Conservation (phyloP, 1,284 basidiomycete species). For the Melampsora americana region DNA sequence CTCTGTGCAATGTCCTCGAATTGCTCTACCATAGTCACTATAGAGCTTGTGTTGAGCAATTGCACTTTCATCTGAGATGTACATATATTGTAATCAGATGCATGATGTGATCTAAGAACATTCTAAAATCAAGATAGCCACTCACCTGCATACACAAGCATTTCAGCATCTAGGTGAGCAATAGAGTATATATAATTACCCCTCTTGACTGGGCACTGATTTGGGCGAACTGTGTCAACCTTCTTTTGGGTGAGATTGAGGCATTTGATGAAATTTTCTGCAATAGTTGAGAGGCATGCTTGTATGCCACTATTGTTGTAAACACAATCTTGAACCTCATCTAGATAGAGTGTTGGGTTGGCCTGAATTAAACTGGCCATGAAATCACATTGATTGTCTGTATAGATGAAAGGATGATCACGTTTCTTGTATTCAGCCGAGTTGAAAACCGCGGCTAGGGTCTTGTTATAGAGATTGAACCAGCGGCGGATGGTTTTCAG, state of each 20-base stretch:
- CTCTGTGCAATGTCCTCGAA: too few species aligned
- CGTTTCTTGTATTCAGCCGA: background rate
- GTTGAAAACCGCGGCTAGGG: background rate
- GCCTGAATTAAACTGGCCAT: background rate
- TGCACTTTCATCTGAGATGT: background rate
- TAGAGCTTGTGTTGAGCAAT: background rate
- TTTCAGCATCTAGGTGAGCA: background rate
- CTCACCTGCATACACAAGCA: background rate
- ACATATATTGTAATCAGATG: background rate
- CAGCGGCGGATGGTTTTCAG: background rate
- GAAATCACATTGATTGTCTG: background rate
- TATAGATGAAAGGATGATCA: background rate
- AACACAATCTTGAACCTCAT: background rate
- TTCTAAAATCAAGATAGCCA: background rate
- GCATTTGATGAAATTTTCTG: background rate
- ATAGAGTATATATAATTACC: background rate
- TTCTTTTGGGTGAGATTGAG: background rate
- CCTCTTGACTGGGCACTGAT: slow-evolving; percentile 1
- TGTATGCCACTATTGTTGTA: background rate
- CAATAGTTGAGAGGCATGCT: background rate
- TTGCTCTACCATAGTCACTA: background rate
- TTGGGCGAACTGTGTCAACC: background rate
- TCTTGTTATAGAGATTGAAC: background rate
- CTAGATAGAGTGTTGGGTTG: background rate
- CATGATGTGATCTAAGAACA: background rate